Evolutionary conservation across 495 filamentous ascomycete species (phyloP).

Genomic region (Aspergillus egyptiacus): DNA sequence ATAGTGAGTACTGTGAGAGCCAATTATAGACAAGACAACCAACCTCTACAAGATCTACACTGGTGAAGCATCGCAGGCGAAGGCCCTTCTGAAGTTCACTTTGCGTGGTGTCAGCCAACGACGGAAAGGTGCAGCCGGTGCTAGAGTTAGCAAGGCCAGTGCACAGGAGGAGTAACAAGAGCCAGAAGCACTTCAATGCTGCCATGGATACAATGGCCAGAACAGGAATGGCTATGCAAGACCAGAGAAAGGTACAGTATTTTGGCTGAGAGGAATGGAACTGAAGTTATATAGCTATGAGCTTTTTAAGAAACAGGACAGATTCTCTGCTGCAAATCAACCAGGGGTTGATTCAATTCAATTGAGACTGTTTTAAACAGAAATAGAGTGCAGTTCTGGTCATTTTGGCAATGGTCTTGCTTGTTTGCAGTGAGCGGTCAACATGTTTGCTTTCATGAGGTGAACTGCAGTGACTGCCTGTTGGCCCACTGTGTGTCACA

Average conservation of each 20-base stretch:
- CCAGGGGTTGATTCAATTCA: too few species aligned
- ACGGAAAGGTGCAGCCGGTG: neutral
- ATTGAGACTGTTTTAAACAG: too few species aligned
- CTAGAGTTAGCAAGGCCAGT: neutral
- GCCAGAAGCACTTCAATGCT: neutral
- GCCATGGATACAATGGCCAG: neutral
- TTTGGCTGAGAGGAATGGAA: too few species aligned
- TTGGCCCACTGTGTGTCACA: too few species aligned
- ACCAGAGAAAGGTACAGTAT: neutral
- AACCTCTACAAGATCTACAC: slow-evolving; percentile 52
- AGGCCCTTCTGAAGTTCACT: slow-evolving; percentile 50
- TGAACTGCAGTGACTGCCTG: too few species aligned
- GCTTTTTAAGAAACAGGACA: too few species aligned
- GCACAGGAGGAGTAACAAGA: neutral
- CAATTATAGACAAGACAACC: neutral
- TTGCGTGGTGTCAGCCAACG: slow-evolving; percentile 43
- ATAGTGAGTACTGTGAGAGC: neutral
- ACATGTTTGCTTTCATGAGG: too few species aligned
- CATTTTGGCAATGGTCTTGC: too few species aligned
- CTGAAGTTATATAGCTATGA: too few species aligned
- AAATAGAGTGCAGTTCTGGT: too few species aligned
- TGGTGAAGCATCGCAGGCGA: slow-evolving; percentile 45
- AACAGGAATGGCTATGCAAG: neutral
- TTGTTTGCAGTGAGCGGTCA: too few species aligned
- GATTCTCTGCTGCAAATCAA: too few species aligned